Percentiles rank a stretch among this genome's conserved stretches.
Conservation (phyloP, 257 asterid genomes). For the Solanum sitiens region DNA sequence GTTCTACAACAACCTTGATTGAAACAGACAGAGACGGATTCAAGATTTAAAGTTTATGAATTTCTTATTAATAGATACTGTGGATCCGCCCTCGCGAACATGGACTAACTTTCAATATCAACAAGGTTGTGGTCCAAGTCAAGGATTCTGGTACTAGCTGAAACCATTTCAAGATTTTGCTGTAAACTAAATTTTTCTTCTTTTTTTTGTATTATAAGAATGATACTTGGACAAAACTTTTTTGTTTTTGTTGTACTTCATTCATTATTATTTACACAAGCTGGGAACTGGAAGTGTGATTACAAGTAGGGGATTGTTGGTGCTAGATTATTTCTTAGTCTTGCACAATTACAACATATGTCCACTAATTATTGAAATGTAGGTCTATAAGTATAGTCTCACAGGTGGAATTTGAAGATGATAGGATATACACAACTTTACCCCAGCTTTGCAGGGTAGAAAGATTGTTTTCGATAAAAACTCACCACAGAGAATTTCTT, state of each 20-base stretch:
- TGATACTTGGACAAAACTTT: not conserved
- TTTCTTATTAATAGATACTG: not conserved
- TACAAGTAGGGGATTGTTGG: not conserved
- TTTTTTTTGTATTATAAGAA: not conserved
- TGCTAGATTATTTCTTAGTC: not conserved
- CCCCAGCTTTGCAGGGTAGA: not conserved
- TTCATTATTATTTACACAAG: not conserved
- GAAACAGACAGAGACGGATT: not conserved
- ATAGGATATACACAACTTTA: not conserved
- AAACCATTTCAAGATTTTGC: not conserved
- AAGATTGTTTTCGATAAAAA: not conserved
- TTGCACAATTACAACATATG: not conserved
- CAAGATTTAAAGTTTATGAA: not conserved
- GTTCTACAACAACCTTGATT: not conserved
- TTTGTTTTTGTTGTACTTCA: not conserved
- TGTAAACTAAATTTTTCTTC: not conserved
- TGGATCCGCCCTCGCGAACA: not conserved
- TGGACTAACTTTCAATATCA: not conserved
- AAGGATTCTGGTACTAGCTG: not conserved
- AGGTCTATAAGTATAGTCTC: not conserved
- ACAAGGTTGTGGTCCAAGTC: not conserved
- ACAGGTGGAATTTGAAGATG: accelerated
- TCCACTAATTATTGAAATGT: not conserved
- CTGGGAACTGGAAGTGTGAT: not conserved
- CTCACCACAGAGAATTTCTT: not conserved